A percentile compares a stretch with the other conserved stretches of the same genome.
Evolutionary conservation across 2,329 filamentous ascomycete species (phyloP).

Genomic region (Dothistroma septosporum): DNA sequence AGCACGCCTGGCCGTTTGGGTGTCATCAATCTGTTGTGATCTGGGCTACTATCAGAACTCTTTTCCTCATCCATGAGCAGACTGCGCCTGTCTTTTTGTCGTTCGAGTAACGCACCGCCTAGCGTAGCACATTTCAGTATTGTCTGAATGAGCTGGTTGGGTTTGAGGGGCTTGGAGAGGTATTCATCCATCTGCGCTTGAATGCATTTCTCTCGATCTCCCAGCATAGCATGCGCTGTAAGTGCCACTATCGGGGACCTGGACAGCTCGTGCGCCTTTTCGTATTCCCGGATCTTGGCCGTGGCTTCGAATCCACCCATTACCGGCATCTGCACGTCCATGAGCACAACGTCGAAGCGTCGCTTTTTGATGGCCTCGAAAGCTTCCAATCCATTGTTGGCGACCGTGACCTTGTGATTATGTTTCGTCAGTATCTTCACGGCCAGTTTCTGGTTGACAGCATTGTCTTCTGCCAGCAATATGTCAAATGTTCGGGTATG

Average conservation of each 20-base stretch:
- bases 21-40: constrained; percentile 26
- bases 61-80: constrained; percentile 24
- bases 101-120: constrained; percentile 75
- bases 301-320: constrained; percentile 99
- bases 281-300: constrained; percentile 92
- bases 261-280: constrained; percentile 72
- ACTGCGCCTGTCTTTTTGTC: constrained; percentile 51
- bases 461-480: constrained; percentile 91
- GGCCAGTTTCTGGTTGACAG: constrained; percentile 91
- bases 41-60: constrained; percentile 25
- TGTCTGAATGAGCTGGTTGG: constrained; percentile 95
- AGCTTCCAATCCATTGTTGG: constrained; percentile 90
- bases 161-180: constrained; percentile 90
- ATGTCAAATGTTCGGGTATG: constrained; percentile 96
- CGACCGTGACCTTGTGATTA: constrained; percentile 86
- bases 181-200: constrained; percentile 99
- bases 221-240: constrained; percentile 97
- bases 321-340: constrained; percentile 99
- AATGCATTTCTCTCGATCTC: constrained; percentile 95
- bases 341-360: constrained; percentile 92
- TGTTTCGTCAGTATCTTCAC: constrained; percentile 98
- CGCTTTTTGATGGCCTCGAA: constrained; percentile 87
- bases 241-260: constrained; percentile 94
- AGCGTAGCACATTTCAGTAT: constrained; percentile 95
- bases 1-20: constrained; percentile 53